phyloP scores from a whole-genome alignment of 306 rosid species.

The cucumber (Cucumis sativus) region DNA sequence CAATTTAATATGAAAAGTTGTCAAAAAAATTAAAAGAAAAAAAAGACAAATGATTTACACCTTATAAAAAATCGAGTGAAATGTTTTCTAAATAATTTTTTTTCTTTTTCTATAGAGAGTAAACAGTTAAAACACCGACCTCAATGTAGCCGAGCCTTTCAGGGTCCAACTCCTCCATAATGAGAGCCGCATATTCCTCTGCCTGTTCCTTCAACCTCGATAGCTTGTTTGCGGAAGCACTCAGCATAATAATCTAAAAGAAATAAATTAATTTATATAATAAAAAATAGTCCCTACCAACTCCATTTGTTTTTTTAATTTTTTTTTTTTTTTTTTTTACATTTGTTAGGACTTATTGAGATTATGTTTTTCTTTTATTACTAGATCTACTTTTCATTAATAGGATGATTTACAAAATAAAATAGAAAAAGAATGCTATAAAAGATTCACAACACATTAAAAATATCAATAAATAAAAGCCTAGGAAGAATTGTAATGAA shows the following conservation, averaged over 20 bases:
- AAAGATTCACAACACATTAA: neutral
- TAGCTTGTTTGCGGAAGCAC: slow-evolving; percentile 93
- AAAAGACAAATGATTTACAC: no score
- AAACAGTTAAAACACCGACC: slow-evolving; percentile 18
- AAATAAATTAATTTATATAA: neutral
- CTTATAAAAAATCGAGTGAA: no score
- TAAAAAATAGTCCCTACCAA: slow-evolving; percentile 47
- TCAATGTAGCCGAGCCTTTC: slow-evolving; percentile 92
- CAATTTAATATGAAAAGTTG: no score
- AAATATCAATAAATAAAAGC: slow-evolving; percentile 20
- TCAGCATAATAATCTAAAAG: slow-evolving; percentile 73
- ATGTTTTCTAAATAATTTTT: no score
- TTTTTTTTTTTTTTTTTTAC: no score
- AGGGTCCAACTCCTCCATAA: slow-evolving; percentile 98
- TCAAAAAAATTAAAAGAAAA: no score
- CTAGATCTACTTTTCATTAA: no score
- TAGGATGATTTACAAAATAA: neutral
- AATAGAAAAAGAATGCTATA: neutral
- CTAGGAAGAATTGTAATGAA: slow-evolving; percentile 5
- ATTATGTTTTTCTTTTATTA: no score
- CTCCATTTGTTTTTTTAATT: no score
- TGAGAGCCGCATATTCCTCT: slow-evolving; percentile 97
- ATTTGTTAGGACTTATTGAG: no score
- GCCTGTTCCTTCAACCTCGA: slow-evolving; percentile 95
- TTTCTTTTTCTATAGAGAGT: no score